These are phyloP conservation scores for Entamoeba dispar DNA, from an alignment of 208 protist genomes.

Conservation along the genomic window DNA sequence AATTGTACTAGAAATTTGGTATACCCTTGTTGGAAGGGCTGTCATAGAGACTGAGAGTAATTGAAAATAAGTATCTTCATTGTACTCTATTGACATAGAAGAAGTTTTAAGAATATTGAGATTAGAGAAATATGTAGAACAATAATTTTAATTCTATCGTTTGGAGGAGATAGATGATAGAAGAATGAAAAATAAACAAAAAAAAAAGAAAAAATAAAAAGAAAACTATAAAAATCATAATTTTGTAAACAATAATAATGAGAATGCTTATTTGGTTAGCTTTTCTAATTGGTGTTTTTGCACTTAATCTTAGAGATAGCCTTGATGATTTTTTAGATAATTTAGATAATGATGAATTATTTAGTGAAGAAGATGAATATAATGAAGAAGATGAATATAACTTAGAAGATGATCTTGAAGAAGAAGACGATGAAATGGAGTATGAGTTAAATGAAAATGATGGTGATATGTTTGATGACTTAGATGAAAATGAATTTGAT, in stretches of 20 bases:
- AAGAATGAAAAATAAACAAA: no score
- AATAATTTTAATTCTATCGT: no score
- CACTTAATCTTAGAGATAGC: neutral
- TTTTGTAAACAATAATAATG: neutral
- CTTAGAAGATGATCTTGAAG: neutral
- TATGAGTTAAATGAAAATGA: neutral
- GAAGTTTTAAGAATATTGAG: no score
- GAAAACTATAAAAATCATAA: neutral
- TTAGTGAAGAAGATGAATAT: neutral
- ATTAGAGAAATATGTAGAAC: no score
- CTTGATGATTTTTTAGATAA: neutral
- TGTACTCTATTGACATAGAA: no score
- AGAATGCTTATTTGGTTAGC: neutral
- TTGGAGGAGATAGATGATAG: no score
- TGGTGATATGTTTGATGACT: neutral
- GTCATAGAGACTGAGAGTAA: no score
- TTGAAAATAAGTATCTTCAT: no score
- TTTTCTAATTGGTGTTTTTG: neutral
- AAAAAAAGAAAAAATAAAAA: neutral
- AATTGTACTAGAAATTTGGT: no score
- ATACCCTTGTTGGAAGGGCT: no score
- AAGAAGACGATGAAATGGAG: neutral
- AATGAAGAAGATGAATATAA: neutral
- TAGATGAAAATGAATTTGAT: neutral
- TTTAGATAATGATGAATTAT: neutral